Evolutionary conservation across 2,329 filamentous ascomycete species (phyloP).

Genomic region (Xylariomycetidae sp.): DNA sequence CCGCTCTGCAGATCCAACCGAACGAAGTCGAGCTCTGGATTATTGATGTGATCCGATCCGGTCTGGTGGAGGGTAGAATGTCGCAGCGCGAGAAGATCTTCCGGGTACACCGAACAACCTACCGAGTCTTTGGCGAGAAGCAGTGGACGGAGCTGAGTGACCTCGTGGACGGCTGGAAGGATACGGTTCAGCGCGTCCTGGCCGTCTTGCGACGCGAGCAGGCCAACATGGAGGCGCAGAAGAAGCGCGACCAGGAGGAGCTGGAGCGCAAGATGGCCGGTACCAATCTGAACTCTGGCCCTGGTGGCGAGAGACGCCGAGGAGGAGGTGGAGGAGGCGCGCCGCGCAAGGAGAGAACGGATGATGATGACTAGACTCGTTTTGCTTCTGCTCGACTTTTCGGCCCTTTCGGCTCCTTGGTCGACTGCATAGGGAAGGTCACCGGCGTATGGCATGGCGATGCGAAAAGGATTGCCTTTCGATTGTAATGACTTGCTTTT

Average conservation of each 20-base stretch:
- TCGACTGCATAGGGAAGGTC: conserved; percentile 20
- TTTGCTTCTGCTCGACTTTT: conserved; percentile 13
- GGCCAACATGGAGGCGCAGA: conserved; percentile 68
- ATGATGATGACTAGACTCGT: conserved; percentile 48
- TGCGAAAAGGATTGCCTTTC: conserved; percentile 15
- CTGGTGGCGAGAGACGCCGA: conserved; percentile 26
- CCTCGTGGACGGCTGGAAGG: conserved; percentile 85
- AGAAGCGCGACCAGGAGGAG: conserved; percentile 71
- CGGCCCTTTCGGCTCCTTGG: conserved; percentile 13
- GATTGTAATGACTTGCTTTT: conserved; percentile 11
- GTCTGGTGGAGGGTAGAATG: conserved; percentile 92
- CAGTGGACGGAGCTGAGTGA: conserved; percentile 95
- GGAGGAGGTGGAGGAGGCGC: conserved; percentile 17
- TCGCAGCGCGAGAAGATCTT: conserved; percentile 90
- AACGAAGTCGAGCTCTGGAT: conserved; percentile 97
- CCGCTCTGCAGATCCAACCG: conserved; percentile 72
- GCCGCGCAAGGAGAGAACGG: conserved; percentile 41
- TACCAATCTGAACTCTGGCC: conserved; percentile 30
- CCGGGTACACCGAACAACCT: conserved; percentile 91
- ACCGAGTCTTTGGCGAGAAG: conserved; percentile 95
- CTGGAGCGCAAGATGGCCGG: conserved; percentile 59
- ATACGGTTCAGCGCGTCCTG: conserved; percentile 72
- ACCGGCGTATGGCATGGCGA: conserved; percentile 23
- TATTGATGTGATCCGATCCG: conserved; percentile 94
- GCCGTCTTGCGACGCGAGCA: conserved; percentile 74